phyloP scores from a whole-genome alignment of 2,329 filamentous ascomycete genomes.

The Neofusicoccum ribis region DNA sequence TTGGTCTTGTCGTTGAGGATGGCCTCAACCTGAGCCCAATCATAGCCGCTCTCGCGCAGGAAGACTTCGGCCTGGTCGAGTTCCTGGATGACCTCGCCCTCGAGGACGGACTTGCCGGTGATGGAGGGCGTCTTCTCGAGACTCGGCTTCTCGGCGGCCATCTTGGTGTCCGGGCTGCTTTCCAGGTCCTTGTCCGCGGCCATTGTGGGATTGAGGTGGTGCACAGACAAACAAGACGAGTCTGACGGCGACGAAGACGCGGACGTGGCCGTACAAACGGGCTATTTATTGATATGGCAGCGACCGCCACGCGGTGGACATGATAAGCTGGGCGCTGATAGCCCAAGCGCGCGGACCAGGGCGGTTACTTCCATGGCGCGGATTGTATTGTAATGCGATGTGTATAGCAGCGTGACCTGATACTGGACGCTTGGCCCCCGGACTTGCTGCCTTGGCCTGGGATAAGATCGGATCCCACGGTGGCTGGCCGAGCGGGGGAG shows the following conservation, averaged over 20 bases:
- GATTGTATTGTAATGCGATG: conserved; percentile 6
- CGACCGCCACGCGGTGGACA: not conserved
- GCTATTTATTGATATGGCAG: conserved; percentile 16
- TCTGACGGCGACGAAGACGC: no score
- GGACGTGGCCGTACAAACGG: not conserved
- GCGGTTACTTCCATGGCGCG: not conserved
- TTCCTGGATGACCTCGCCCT: conserved; percentile 34
- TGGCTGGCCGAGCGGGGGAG: conserved; percentile 12
- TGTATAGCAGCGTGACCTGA: conserved; percentile 7
- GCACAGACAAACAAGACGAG: not conserved
- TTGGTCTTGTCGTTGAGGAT: conserved; percentile 46
- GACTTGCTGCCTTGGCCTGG: conserved; percentile 10
- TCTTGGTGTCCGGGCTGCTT: not conserved
- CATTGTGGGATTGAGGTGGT: not conserved
- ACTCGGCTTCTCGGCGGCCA: conserved; percentile 10
- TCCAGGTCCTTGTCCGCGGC: conserved; percentile 8
- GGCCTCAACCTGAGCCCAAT: conserved; percentile 43
- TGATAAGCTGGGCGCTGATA: conserved; percentile 18
- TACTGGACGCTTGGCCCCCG: conserved; percentile 11
- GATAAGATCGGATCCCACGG: conserved; percentile 18
- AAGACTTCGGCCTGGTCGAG: conserved; percentile 54
- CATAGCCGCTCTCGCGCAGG: conserved; percentile 50
- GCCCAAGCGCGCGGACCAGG: conserved; percentile 3
- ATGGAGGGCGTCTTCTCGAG: conserved; percentile 18
- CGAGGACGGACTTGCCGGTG: conserved; percentile 25